These are phyloP conservation scores for Venturiaceae sp. DNA, from an alignment of 2,329 filamentous ascomycete genomes.

Conservation along the genomic window DNA sequence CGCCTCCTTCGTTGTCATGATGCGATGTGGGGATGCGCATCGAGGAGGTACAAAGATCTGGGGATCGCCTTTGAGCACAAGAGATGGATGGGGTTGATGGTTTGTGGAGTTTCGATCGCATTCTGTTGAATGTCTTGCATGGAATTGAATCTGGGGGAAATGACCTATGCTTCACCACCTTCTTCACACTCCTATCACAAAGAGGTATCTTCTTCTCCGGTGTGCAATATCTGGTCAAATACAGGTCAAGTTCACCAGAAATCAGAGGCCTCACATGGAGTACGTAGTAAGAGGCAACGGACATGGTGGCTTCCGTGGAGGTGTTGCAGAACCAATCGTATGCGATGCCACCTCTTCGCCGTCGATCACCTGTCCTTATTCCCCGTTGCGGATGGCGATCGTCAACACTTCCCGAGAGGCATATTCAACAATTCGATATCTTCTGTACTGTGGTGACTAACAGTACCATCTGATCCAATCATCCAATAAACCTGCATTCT, in stretches of 20 bases:
- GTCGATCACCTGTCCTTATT: neutral
- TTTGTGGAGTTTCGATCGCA: no score
- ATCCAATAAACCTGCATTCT: no score
- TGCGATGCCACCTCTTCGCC: neutral
- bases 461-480: neutral
- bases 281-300: neutral
- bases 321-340: no score
- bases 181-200: no score
- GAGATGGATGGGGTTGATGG: no score
- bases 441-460: neutral
- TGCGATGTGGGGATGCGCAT: no score
- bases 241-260: neutral
- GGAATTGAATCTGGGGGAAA: no score
- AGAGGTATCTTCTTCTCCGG: neutral
- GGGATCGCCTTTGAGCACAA: no score
- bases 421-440: neutral
- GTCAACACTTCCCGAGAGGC: no score
- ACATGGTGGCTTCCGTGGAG: neutral
- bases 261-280: neutral
- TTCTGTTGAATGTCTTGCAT: no score
- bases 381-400: neutral
- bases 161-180: no score
- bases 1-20: neutral
- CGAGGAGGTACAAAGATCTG: no score
- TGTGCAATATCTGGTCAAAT: neutral